phyloP scores from a whole-genome alignment of 2,329 filamentous ascomycete genomes.

The Phaeosphaeriaceae sp. region DNA sequence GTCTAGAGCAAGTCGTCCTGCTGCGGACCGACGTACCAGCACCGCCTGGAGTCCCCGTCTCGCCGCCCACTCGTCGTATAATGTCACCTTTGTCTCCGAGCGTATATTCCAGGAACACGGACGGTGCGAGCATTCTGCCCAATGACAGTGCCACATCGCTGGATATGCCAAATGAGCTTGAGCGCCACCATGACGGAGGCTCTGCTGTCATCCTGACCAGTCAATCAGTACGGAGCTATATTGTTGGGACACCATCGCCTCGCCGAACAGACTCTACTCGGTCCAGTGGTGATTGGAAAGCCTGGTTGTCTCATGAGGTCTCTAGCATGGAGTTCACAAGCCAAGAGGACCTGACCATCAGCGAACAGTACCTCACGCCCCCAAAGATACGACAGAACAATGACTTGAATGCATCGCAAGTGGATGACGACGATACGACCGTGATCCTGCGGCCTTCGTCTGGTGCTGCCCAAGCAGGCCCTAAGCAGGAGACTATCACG shows the following conservation, averaged over 20 bases:
- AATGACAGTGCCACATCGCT: constrained; percentile 47
- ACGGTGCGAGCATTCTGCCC: constrained; percentile 46
- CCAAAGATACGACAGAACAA: constrained; percentile 24
- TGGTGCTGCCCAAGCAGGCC: constrained; percentile 13
- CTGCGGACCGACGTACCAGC: not conserved
- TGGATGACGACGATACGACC: constrained; percentile 35
- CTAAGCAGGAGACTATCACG: not conserved
- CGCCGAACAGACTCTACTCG: constrained; percentile 28
- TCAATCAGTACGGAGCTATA: constrained; percentile 54
- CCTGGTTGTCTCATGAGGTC: constrained; percentile 57
- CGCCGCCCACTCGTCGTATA: constrained; percentile 14
- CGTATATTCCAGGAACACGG: constrained; percentile 55
- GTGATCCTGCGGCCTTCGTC: constrained; percentile 20
- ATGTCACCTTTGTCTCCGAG: constrained; percentile 54
- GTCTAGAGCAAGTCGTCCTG: not conserved
- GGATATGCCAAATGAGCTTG: constrained; percentile 10
- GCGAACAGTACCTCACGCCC: constrained; percentile 26
- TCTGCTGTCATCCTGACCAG: constrained; percentile 55
- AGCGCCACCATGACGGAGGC: constrained; percentile 24
- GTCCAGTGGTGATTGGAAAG: constrained; percentile 56
- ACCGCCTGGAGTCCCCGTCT: constrained; percentile 10
- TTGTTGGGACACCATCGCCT: constrained; percentile 43
- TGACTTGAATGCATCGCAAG: constrained; percentile 26
- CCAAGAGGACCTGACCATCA: constrained; percentile 38
- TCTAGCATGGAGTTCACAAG: constrained; percentile 43